These are phyloP conservation scores for Marasmius oreades DNA, from an alignment of 1,284 basidiomycete genomes.

Conservation along the genomic window DNA sequence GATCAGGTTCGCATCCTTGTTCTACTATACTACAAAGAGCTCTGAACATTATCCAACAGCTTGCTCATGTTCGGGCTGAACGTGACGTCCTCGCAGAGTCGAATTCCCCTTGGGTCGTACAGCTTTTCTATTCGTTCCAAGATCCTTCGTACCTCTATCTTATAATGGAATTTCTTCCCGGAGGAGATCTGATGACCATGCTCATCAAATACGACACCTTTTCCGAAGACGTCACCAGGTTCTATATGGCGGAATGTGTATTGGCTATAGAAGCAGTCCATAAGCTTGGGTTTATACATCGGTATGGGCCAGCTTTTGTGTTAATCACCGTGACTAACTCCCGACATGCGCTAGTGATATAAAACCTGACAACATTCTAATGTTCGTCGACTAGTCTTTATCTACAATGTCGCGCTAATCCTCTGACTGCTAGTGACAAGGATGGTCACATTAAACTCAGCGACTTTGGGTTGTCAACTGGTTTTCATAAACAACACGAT, in stretches of 20 bases:
- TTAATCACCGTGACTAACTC: constrained; percentile 4
- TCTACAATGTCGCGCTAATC: neutral
- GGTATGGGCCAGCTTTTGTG: constrained; percentile 38
- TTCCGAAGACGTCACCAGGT: constrained; percentile 96
- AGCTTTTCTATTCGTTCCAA: constrained; percentile 98
- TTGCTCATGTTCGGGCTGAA: constrained; percentile 87
- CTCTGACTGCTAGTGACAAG: constrained; percentile 64
- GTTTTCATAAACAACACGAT: constrained; percentile 94
- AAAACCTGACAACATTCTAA: constrained; percentile 94
- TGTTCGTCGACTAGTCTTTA: constrained; percentile 28
- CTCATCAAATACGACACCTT: constrained; percentile 99
- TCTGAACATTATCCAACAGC: constrained; percentile 54
- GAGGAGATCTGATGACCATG: constrained; percentile 99
- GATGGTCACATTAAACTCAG: constrained; percentile 94
- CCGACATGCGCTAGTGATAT: constrained; percentile 63
- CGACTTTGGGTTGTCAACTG: constrained; percentile 93
- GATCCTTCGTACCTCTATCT: constrained; percentile 93
- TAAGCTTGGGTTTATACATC: constrained; percentile 91
- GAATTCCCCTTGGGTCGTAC: constrained; percentile 97
- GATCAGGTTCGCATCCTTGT: constrained; percentile 69
- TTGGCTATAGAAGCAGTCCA: constrained; percentile 90
- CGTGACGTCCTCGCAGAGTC: constrained; percentile 95
- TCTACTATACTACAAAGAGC: constrained; percentile 31
- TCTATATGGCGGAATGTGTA: constrained; percentile 96
- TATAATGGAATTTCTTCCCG: constrained; percentile 99